Conservation (phyloP, 106 monocot genomes). For the Acanthochlamys bracteata region DNA sequence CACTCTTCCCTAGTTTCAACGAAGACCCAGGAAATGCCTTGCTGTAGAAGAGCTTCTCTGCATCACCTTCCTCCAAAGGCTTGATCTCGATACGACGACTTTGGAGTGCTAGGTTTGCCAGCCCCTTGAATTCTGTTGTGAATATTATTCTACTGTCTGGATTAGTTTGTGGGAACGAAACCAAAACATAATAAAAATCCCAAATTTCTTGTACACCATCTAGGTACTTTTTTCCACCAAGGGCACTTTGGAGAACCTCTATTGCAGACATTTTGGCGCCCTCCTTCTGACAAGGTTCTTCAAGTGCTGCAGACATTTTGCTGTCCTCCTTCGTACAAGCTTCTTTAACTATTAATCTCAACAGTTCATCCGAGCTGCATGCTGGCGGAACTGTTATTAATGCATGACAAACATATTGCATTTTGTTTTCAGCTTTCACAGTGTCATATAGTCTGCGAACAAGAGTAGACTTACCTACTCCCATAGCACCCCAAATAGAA, state of each 20-base stretch:
- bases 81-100: not conserved
- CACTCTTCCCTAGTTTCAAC: too few relatives aligned
- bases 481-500: constrained; percentile 10
- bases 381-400: not conserved
- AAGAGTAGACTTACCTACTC: constrained; percentile 13
- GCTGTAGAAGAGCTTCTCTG: constrained; percentile 8
- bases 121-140: constrained; percentile 9
- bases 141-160: constrained; percentile 6
- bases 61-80: constrained; percentile 4
- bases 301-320: too few relatives aligned
- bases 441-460: not conserved
- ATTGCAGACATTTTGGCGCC: constrained; percentile 8
- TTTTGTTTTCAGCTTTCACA: constrained; percentile 1
- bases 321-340: too few relatives aligned
- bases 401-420: not conserved
- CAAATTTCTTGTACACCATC: constrained; percentile 28
- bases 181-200: not conserved
- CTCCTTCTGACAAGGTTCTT: not conserved
- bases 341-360: not conserved
- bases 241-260: constrained; percentile 2
- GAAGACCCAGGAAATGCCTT: constrained; percentile 1
- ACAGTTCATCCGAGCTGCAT: not conserved
- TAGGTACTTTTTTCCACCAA: constrained; percentile 14
- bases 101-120: constrained; percentile 1
- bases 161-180: not conserved